Percentiles rank a stretch among this genome's conserved stretches.
These are phyloP conservation scores for Yamadazyma phyllophila DNA, from an alignment of 805 yeast species.

Conservation along the genomic window DNA sequence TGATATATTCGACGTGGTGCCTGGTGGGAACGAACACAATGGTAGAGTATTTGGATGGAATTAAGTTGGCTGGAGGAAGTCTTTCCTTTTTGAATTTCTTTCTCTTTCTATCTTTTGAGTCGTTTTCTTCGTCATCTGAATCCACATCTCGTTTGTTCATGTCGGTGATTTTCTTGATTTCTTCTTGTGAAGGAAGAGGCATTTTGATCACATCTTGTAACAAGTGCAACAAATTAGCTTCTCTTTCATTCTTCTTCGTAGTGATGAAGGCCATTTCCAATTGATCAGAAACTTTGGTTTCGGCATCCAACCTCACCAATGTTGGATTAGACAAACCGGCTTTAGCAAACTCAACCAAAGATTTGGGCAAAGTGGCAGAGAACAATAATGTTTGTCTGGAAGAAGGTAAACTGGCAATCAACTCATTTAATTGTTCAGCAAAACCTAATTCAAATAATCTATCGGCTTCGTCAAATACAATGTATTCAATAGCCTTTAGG, in stretches of 20 bases:
- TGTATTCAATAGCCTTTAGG: conserved; percentile 77
- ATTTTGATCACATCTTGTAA: conserved; percentile 81
- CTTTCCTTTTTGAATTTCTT: conserved; percentile 50
- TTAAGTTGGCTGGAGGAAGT: conserved; percentile 74
- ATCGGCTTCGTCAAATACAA: conserved; percentile 97
- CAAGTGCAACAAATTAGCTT: conserved; percentile 75
- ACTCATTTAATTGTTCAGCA: conserved; percentile 87
- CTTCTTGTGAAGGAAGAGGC: conserved; percentile 75
- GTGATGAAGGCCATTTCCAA: conserved; percentile 87
- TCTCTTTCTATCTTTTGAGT: conserved; percentile 33
- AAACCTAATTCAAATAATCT: conserved; percentile 95
- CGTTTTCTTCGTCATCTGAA: conserved; percentile 51
- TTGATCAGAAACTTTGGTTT: conserved; percentile 83
- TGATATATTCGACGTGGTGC: conserved; percentile 94
- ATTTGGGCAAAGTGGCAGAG: conserved; percentile 91
- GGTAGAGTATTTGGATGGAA: conserved; percentile 85
- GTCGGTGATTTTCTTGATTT: conserved; percentile 50
- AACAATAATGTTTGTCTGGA: conserved; percentile 84
- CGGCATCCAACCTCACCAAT: conserved; percentile 89
- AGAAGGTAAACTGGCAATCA: conserved; percentile 78
- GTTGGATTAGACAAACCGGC: conserved; percentile 94
- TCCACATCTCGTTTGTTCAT: conserved; percentile 50
- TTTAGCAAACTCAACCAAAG: conserved; percentile 93
- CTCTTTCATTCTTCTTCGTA: conserved; percentile 81
- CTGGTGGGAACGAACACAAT: conserved; percentile 94